phyloP scores from a whole-genome alignment of 345 rosid species.

The Geranium rotundifolium region DNA sequence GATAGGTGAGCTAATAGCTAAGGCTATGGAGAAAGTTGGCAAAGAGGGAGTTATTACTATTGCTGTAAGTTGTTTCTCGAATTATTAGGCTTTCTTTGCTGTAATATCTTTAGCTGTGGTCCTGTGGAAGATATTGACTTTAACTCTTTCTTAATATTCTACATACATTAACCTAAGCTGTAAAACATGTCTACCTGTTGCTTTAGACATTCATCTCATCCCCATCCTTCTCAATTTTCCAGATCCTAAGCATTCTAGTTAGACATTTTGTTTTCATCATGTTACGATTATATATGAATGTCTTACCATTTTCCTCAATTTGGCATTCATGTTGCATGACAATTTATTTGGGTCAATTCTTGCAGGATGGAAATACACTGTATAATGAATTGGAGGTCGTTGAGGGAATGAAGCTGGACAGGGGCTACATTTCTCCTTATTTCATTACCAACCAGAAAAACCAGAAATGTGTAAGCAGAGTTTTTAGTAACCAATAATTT shows the following conservation, averaged over 20 bases:
- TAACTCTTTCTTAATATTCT: no score
- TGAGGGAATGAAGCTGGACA: constrained; percentile 97
- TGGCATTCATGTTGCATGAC: not conserved
- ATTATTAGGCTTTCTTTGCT: no score
- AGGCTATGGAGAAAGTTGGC: constrained; percentile 98
- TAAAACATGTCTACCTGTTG: no score
- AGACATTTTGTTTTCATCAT: not conserved
- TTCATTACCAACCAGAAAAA: constrained; percentile 78
- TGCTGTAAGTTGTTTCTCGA: constrained; percentile 45
- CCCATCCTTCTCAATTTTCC: no score
- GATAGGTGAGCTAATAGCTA: constrained; percentile 92
- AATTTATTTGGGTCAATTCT: not conserved
- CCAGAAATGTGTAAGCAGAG: constrained; percentile 81
- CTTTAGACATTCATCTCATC: no score
- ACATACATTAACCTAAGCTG: no score
- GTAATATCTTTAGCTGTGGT: no score
- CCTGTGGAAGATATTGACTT: no score
- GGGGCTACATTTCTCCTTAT: constrained; percentile 95
- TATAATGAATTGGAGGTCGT: constrained; percentile 89
- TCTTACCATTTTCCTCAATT: not conserved
- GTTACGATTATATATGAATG: no score
- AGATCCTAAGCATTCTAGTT: no score
- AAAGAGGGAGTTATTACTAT: constrained; percentile 98
- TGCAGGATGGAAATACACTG: constrained; percentile 91
- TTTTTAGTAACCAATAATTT: not conserved